These are phyloP conservation scores for Avena eriantha DNA, from an alignment of 176 grass and related monocot genomes.

Conservation along the genomic window DNA sequence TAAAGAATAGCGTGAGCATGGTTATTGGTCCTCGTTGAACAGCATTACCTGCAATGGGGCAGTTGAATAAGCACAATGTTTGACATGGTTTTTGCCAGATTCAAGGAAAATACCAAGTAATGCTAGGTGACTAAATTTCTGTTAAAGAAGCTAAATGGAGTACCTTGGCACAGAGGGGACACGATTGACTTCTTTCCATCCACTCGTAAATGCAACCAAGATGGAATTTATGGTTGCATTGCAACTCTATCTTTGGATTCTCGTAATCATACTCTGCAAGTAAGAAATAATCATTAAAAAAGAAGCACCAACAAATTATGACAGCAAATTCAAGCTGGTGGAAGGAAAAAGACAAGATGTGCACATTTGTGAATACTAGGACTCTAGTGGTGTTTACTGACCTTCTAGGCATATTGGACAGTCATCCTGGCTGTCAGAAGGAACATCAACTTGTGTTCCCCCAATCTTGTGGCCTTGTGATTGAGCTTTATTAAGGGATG, in stretches of 20 bases:
- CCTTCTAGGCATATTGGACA: constrained; percentile 89
- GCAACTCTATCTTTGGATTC: constrained; percentile 64
- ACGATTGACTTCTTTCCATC: constrained; percentile 86
- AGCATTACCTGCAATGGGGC: constrained; percentile 59
- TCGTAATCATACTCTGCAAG: constrained; percentile 63
- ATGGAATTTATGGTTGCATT: constrained; percentile 83
- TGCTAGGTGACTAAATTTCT: constrained; percentile 30
- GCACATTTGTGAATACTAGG: background rate
- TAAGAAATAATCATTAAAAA: background rate
- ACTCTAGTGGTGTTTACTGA: constrained; percentile 33
- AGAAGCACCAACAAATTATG: too few relatives aligned
- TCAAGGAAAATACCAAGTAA: background rate
- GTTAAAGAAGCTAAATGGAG: constrained; percentile 31
- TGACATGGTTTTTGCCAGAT: background rate
- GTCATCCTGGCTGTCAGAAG: constrained; percentile 60
- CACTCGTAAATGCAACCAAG: constrained; percentile 86
- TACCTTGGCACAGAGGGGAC: constrained; percentile 75
- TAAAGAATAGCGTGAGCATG: constrained; percentile 27
- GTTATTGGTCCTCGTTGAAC: constrained; percentile 54
- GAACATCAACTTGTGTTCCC: constrained; percentile 24
- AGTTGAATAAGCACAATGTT: background rate
- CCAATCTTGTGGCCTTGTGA: constrained; percentile 30
- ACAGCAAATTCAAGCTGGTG: background rate
- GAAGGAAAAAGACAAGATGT: background rate
- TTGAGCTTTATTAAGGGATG: constrained; percentile 51